Conservation (phyloP, 768 basidiomycete genomes). For the Hortiboletus flavorubellus region DNA sequence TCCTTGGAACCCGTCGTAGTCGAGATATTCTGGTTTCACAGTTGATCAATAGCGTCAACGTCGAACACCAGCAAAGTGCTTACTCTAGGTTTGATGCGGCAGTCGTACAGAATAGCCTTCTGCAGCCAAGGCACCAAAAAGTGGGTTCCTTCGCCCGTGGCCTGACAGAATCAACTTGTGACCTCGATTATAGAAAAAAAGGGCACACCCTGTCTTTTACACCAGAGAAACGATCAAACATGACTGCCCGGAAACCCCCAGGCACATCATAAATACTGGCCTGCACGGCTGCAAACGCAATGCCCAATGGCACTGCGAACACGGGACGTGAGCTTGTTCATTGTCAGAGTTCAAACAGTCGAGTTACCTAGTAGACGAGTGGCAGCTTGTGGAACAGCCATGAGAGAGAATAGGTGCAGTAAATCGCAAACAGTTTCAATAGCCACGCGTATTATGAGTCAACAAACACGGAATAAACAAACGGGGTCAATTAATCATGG, state of each 20-base stretch:
- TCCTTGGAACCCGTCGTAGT: conserved; percentile 99
- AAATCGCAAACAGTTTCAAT: neutral
- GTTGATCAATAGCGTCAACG: conserved; percentile 2
- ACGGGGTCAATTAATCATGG: conserved; percentile 11
- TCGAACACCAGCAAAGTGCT: conserved; percentile 23
- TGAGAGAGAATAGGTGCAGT: conserved; percentile 20
- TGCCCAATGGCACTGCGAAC: conserved; percentile 35
- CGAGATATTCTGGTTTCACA: conserved; percentile 76
- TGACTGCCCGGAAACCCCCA: conserved; percentile 90
- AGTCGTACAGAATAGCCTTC: conserved; percentile 95
- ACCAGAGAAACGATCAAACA: conserved; percentile 97
- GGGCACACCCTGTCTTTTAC: conserved; percentile 70
- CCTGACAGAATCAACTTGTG: conserved; percentile 43
- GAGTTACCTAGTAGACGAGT: conserved; percentile 48
- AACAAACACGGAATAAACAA: conserved; percentile 30
- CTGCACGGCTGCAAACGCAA: conserved; percentile 41
- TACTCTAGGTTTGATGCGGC: conserved; percentile 93
- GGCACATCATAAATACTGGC: conserved; percentile 74
- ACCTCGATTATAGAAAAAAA: neutral
- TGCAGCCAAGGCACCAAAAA: conserved; percentile 95
- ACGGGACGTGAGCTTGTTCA: conserved; percentile 8
- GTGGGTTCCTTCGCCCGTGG: conserved; percentile 91
- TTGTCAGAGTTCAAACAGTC: neutral
- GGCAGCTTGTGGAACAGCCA: conserved; percentile 51
- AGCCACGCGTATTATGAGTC: neutral